These are phyloP conservation scores for Tricladium varicosporioides DNA, from an alignment of 2,329 filamentous ascomycete genomes.

Conservation along the genomic window DNA sequence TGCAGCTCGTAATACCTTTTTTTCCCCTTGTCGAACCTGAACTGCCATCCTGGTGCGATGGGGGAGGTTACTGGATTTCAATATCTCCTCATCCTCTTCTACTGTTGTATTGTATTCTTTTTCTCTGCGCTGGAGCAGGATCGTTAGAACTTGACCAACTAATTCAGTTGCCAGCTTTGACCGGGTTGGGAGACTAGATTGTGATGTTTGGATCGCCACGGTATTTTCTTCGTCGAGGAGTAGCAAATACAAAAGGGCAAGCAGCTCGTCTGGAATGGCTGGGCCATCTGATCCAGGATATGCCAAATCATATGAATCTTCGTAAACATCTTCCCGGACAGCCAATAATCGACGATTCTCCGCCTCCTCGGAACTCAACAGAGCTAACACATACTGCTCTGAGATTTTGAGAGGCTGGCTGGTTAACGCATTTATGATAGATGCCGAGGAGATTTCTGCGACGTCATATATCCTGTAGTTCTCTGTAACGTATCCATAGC, in stretches of 20 bases:
- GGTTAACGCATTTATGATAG: conserved; percentile 39
- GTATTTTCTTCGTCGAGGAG: conserved; percentile 40
- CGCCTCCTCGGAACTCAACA: conserved; percentile 25
- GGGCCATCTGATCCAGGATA: conserved; percentile 26
- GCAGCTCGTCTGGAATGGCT: conserved; percentile 34
- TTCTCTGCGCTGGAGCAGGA: conserved; percentile 39
- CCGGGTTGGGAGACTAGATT: conserved; percentile 33
- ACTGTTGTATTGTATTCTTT: conserved; percentile 52
- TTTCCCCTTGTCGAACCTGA: conserved; percentile 63
- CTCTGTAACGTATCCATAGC: conserved; percentile 67
- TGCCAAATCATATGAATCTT: conserved; percentile 59
- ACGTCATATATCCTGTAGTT: conserved; percentile 66
- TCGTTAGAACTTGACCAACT: conserved; percentile 39
- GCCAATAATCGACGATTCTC: conserved; percentile 39
- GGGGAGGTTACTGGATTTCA: conserved; percentile 34
- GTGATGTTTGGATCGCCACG: conserved; percentile 36
- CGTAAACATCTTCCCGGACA: conserved; percentile 55
- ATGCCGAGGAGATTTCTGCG: conserved; percentile 55
- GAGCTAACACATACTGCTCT: conserved; percentile 18
- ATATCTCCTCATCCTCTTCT: conserved; percentile 45
- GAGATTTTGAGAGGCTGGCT: conserved; percentile 8
- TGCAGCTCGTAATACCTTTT: conserved; percentile 52
- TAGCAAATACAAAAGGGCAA: conserved; percentile 43
- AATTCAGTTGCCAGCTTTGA: conserved; percentile 42
- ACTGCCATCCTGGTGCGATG: conserved; percentile 50